Percentiles rank a stretch among this genome's conserved stretches.
These are phyloP conservation scores for Aspergillus heteromorphus DNA, from an alignment of 495 filamentous ascomycete genomes.

Conservation along the genomic window DNA sequence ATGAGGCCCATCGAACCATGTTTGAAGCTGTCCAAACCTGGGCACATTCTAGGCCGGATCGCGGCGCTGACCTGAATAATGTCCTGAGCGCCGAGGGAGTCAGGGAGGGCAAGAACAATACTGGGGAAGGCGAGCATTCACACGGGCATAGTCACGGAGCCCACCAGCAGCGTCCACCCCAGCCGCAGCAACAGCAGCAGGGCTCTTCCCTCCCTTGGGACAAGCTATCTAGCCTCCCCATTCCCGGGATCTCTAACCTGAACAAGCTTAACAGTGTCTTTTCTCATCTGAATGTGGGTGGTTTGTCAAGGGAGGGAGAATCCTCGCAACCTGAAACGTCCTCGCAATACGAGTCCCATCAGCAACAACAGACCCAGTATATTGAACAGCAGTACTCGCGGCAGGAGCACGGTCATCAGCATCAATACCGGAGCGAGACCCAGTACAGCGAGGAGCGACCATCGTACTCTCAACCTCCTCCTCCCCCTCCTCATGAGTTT, in stretches of 20 bases:
- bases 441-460: slow-evolving; percentile 1
- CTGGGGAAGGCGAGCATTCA: slow-evolving; percentile 29
- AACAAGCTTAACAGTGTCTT: slow-evolving; percentile 33
- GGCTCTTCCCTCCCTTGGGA: slow-evolving; percentile 30
- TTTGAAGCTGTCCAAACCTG: slow-evolving; percentile 74
- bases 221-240: slow-evolving; percentile 35
- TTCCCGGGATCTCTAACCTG: slow-evolving; percentile 38
- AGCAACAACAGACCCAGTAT: slow-evolving; percentile 7
- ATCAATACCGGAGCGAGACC: neutral
- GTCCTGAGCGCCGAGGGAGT: slow-evolving; percentile 78
- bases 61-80: slow-evolving; percentile 57
- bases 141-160: slow-evolving; percentile 16
- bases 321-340: slow-evolving; percentile 8
- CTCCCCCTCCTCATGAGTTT: neutral
- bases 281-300: slow-evolving; percentile 41
- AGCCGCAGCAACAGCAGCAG: slow-evolving; percentile 20
- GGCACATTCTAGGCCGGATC: slow-evolving; percentile 60
- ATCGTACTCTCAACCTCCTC: neutral
- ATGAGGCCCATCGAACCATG: slow-evolving; percentile 81
- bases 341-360: neutral
- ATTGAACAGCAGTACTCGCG: neutral
- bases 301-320: slow-evolving; percentile 24
- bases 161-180: slow-evolving; percentile 13
- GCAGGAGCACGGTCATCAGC: neutral
- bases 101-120: slow-evolving; percentile 69